Evolutionary conservation across 1,284 basidiomycete genomes (phyloP).

Genomic region (Ceratobasidium sp.): DNA sequence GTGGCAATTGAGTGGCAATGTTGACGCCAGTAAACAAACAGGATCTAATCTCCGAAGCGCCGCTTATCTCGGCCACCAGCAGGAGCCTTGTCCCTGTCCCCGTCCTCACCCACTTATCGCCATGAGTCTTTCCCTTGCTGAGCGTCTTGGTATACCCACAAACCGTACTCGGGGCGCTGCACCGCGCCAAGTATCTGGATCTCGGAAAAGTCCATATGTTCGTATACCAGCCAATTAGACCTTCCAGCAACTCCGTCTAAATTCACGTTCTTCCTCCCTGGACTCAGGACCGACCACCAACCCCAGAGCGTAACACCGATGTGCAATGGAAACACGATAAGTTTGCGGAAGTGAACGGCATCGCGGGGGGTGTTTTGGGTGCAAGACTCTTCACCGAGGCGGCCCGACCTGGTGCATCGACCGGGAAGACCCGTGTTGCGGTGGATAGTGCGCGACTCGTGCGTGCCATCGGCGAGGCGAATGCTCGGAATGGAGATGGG

Average conservation of each 20-base stretch:
- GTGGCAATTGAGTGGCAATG: too few species aligned
- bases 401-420: neutral
- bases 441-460: conserved; percentile 34
- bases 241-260: neutral
- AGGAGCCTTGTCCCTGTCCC: too few species aligned
- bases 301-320: conserved; percentile 30
- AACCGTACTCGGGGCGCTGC: neutral
- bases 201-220: conserved; percentile 40
- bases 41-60: too few species aligned
- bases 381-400: conserved; percentile 37
- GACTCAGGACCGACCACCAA: conserved; percentile 21
- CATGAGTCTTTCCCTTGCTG: conserved; percentile 39
- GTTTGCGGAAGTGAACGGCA: conserved; percentile 45
- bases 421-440: conserved; percentile 40
- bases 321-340: conserved; percentile 45
- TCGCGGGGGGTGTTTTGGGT: conserved; percentile 41
- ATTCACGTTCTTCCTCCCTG: neutral
- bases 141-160: conserved; percentile 33
- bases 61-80: too few species aligned
- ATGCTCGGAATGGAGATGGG: conserved; percentile 38
- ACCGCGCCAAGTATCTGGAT: conserved; percentile 23
- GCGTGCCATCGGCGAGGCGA: conserved; percentile 34
- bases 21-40: too few species aligned
- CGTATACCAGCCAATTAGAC: conserved; percentile 7
- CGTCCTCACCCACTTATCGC: too few species aligned